phyloP scores from a whole-genome alignment of 2,329 filamentous ascomycete genomes.

The Cladosporium sp. region DNA sequence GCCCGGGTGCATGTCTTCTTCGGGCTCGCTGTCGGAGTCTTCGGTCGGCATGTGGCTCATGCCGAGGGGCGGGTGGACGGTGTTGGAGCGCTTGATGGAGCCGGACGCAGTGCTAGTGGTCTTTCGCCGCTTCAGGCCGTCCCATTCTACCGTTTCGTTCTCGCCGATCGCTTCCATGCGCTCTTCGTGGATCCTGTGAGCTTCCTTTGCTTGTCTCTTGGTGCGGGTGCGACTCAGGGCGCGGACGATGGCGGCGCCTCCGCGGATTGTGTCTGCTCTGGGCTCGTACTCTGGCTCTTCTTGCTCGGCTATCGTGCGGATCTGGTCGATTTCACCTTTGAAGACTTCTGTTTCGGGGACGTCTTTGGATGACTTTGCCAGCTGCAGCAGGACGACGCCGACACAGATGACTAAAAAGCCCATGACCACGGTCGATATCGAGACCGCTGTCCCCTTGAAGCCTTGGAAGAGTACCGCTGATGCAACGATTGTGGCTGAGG shows the following conservation, averaged over 20 bases:
- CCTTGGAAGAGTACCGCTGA: conserved; percentile 88
- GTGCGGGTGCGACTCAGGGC: conserved; percentile 69
- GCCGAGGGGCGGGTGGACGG: conserved; percentile 69
- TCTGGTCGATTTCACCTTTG: conserved; percentile 85
- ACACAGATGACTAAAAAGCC: conserved; percentile 92
- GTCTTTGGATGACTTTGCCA: conserved; percentile 98
- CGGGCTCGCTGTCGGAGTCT: conserved; percentile 42
- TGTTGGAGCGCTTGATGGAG: conserved; percentile 43
- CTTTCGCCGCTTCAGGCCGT: conserved; percentile 73
- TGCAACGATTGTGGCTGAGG: conserved; percentile 87
- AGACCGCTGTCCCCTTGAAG: conserved; percentile 76
- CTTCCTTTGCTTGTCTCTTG: conserved; percentile 74
- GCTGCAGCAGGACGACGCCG: conserved; percentile 83
- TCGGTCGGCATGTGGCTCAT: conserved; percentile 70
- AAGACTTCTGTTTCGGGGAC: conserved; percentile 92
- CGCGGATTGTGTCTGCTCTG: conserved; percentile 91
- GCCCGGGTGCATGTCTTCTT: conserved; percentile 41
- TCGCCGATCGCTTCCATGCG: conserved; percentile 73
- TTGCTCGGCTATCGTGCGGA: conserved; percentile 89
- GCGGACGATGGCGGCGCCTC: conserved; percentile 79
- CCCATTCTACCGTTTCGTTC: conserved; percentile 80
- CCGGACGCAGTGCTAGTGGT: conserved; percentile 44
- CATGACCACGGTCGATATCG: conserved; percentile 83
- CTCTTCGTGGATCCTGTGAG: conserved; percentile 72
- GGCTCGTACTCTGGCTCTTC: conserved; percentile 95